Conservation (phyloP, 75 land plant genomes). For the Picea glauca region DNA sequence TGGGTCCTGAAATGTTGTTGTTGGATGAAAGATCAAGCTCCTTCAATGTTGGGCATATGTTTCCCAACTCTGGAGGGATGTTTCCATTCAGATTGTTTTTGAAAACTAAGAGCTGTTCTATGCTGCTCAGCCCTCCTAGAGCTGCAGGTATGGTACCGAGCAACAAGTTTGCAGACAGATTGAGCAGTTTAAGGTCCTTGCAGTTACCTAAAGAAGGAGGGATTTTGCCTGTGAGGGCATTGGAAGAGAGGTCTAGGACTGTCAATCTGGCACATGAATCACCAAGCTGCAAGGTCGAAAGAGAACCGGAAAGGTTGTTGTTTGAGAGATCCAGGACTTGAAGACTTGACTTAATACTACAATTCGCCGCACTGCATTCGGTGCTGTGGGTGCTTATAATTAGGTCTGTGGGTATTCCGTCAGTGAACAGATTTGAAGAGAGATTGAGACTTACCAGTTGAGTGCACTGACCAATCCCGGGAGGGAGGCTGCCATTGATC, state of each 20-base stretch:
- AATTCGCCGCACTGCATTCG: slow-evolving; percentile 1
- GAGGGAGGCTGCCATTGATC: slow-evolving; percentile 29
- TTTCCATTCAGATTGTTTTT: slow-evolving; percentile 51
- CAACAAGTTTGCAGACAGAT: slow-evolving; percentile 48
- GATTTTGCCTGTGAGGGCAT: slow-evolving; percentile 37
- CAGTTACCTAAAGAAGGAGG: slow-evolving; percentile 50
- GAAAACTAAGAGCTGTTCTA: slow-evolving; percentile 39
- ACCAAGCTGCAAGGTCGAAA: slow-evolving; percentile 36
- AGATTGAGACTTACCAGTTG: slow-evolving; percentile 35
- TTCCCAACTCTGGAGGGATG: slow-evolving; percentile 57
- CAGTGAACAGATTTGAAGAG: slow-evolving; percentile 36
- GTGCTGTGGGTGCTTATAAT: neutral
- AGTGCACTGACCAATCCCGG: slow-evolving; percentile 10
- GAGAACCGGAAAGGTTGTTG: slow-evolving; percentile 49
- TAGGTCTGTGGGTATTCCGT: slow-evolving; percentile 31
- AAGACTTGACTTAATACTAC: slow-evolving; percentile 17
- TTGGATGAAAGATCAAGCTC: slow-evolving; percentile 56
- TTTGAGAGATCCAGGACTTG: slow-evolving; percentile 45
- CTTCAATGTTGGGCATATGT: slow-evolving; percentile 24
- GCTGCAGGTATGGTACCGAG: slow-evolving; percentile 30
- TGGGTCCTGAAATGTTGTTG: slow-evolving; percentile 36
- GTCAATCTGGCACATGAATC: slow-evolving; percentile 38
- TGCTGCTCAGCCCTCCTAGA: slow-evolving; percentile 22
- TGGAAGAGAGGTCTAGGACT: slow-evolving; percentile 37
- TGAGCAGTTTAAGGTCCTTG: slow-evolving; percentile 27